These are phyloP conservation scores for Eimeria necatrix DNA, from an alignment of 169 alveolate genomes.

Conservation along the genomic window DNA sequence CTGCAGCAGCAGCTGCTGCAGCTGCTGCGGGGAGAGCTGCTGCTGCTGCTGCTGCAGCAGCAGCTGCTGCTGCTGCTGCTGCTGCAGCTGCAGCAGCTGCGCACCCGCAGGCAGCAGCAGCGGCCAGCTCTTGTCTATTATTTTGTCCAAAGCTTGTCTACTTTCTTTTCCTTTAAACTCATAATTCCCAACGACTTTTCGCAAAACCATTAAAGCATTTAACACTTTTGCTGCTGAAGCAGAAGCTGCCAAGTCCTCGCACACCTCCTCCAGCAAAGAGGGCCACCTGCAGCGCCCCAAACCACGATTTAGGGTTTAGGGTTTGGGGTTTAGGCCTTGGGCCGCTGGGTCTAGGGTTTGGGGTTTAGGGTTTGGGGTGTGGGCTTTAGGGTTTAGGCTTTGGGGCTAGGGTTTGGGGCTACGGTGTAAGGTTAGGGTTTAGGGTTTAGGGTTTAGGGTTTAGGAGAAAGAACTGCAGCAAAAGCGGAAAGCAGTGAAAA, in stretches of 20 bases:
- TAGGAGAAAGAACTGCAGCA: too few species aligned
- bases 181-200: constrained; percentile 30
- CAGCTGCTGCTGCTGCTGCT: neutral
- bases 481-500: too few species aligned
- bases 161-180: constrained; percentile 45
- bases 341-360: too few species aligned
- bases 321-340: too few species aligned
- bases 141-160: constrained; percentile 37
- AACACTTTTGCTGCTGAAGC: constrained; percentile 17
- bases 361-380: too few species aligned
- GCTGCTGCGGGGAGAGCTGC: constrained; percentile 10
- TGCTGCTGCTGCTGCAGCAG: constrained; percentile 46
- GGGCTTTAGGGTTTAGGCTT: too few species aligned
- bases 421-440: too few species aligned
- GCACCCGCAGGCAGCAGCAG: constrained; percentile 72
- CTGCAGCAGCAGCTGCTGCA: neutral
- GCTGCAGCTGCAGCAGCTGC: constrained; percentile 50
- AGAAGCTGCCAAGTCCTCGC: constrained; percentile 10
- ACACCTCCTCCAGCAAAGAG: constrained; percentile 39
- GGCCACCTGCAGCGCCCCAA: constrained; percentile 38
- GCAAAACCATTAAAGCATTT: constrained; percentile 40
- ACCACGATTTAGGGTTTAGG: too few species aligned
- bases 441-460: too few species aligned
- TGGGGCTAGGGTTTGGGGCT: too few species aligned
- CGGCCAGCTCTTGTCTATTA: constrained; percentile 52